Evolutionary conservation across 2,329 filamentous ascomycete genomes (phyloP).

Genomic region (Tolypocladium capitatum): DNA sequence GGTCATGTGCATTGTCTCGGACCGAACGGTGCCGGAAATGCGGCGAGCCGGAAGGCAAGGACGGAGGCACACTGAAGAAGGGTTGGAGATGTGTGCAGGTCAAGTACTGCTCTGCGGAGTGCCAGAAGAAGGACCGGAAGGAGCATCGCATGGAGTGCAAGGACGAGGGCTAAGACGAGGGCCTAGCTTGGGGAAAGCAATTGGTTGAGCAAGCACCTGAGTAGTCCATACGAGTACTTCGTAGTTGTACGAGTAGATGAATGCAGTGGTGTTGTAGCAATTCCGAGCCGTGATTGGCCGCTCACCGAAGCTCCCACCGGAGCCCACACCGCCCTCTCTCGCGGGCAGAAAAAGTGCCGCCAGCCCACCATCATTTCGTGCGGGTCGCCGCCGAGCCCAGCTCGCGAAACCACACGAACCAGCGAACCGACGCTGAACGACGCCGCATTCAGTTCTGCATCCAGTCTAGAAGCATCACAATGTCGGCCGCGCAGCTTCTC

Average conservation of each 20-base stretch:
- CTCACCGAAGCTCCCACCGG: neutral
- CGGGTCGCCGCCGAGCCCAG: conserved; percentile 14
- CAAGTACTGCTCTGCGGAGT: conserved; percentile 37
- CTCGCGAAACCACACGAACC: conserved; percentile 16
- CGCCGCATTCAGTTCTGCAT: conserved; percentile 3
- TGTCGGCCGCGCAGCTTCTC: conserved; percentile 96
- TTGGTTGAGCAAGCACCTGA: no score
- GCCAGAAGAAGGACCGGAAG: conserved; percentile 42
- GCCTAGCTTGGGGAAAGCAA: no score
- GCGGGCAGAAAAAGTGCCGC: conserved; percentile 20
- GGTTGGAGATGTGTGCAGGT: conserved; percentile 30
- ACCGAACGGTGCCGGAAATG: conserved; percentile 23
- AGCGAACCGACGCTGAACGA: conserved; percentile 5
- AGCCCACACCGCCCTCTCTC: conserved; percentile 18
- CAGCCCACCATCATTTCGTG: conserved; percentile 15
- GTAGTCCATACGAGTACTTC: neutral
- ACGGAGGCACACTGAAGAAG: conserved; percentile 20
- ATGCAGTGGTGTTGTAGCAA: no score
- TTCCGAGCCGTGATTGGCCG: conserved; percentile 6
- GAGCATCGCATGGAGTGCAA: conserved; percentile 32
- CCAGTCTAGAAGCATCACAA: conserved; percentile 24
- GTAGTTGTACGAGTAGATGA: no score
- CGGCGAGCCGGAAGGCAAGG: conserved; percentile 16
- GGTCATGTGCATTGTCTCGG: neutral
- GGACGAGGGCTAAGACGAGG: conserved; percentile 6